These are phyloP conservation scores for Talaromyces sp. DNA, from an alignment of 2,329 filamentous ascomycete genomes.

Conservation along the genomic window DNA sequence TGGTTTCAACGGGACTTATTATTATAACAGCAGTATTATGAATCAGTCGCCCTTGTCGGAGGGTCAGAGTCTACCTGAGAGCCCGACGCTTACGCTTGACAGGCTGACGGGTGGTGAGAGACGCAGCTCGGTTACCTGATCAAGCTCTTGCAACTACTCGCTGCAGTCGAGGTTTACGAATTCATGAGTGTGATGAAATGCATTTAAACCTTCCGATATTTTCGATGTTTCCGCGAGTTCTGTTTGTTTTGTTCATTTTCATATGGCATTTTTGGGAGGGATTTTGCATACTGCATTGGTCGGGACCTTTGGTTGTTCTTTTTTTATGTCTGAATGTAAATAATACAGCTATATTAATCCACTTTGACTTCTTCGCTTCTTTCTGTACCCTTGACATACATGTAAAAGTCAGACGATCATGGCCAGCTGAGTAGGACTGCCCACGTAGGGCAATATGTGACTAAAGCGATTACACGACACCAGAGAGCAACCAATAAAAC, in stretches of 20 bases:
- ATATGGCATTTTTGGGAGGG: neutral
- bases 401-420: too few species aligned
- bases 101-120: neutral
- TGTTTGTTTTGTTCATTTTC: neutral
- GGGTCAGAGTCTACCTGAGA: slow-evolving; percentile 7
- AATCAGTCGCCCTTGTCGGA: slow-evolving; percentile 8
- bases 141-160: slow-evolving; percentile 29
- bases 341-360: too few species aligned
- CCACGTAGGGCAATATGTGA: too few species aligned
- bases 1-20: neutral
- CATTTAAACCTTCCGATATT: neutral
- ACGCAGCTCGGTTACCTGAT: slow-evolving; percentile 9
- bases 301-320: too few species aligned
- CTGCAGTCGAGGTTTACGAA: slow-evolving; percentile 26
- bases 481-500: neutral
- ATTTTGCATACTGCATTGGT: too few species aligned
- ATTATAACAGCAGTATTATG: neutral
- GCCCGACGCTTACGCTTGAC: slow-evolving; percentile 13
- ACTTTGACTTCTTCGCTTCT: too few species aligned
- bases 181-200: neutral
- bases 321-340: too few species aligned
- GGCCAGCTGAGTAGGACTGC: too few species aligned
- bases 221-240: neutral
- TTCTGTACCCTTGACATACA: too few species aligned
- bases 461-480: neutral